phyloP scores from a whole-genome alignment of 2,329 filamentous ascomycete genomes.

The Pseudogymnoascus sp. region DNA sequence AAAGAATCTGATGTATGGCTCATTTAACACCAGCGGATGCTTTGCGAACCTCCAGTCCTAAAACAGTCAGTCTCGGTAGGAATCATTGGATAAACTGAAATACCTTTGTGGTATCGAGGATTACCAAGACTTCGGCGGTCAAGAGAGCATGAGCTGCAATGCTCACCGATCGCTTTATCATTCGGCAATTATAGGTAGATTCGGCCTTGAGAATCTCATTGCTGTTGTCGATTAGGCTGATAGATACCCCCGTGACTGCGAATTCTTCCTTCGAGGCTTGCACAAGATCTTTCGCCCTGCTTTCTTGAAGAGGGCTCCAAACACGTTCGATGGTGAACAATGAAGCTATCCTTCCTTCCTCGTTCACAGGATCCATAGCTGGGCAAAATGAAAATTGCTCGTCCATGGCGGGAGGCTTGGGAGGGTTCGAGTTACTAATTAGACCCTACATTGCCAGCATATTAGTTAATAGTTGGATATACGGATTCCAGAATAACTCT shows the following conservation, averaged over 20 bases:
- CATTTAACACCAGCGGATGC: conserved; percentile 26
- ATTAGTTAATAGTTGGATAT: neutral
- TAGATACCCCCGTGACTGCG: conserved; percentile 22
- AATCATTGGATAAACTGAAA: conserved; percentile 11
- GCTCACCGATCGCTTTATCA: conserved; percentile 26
- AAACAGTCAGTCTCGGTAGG: neutral
- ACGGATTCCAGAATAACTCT: neutral
- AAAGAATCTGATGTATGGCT: conserved; percentile 30
- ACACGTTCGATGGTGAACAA: conserved; percentile 20
- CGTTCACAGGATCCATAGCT: conserved; percentile 25
- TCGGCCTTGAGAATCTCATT: conserved; percentile 29
- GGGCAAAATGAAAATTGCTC: conserved; percentile 24
- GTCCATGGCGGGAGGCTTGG: conserved; percentile 26
- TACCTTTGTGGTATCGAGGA: conserved; percentile 30
- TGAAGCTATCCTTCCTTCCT: conserved; percentile 21
- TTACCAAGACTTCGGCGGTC: conserved; percentile 27
- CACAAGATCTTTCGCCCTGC: conserved; percentile 20
- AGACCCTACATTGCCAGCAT: conserved; percentile 22
- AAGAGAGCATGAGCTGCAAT: conserved; percentile 33
- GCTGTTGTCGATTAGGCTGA: conserved; percentile 30
- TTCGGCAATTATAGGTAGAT: conserved; percentile 22
- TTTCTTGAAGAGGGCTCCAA: conserved; percentile 19
- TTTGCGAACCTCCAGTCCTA: conserved; percentile 33
- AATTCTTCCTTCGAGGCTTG: conserved; percentile 25
- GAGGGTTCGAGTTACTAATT: conserved; percentile 29